Evolutionary conservation across 2,329 filamentous ascomycete species (phyloP).

Genomic region (Colletotrichum sp.): DNA sequence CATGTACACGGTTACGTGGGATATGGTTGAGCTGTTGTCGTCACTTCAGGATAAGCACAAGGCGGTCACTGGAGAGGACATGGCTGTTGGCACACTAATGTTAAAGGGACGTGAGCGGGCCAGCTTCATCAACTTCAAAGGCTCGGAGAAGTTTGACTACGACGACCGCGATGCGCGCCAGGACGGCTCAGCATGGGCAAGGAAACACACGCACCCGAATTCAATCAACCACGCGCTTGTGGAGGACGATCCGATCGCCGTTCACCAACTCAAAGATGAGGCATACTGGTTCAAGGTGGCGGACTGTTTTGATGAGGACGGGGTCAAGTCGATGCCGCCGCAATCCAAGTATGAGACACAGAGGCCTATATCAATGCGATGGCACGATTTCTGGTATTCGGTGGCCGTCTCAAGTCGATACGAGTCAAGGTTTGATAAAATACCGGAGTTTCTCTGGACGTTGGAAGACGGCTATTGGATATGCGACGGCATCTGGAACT

Average conservation of each 20-base stretch:
- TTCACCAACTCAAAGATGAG: conserved; percentile 32
- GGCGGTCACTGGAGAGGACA: conserved; percentile 33
- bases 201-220: conserved; percentile 25
- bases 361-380: conserved; percentile 17
- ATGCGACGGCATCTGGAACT: conserved; percentile 29
- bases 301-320: conserved; percentile 29
- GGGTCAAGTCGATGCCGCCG: conserved; percentile 24
- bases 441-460: conserved; percentile 25
- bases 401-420: conserved; percentile 22
- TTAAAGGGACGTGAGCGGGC: conserved; percentile 26
- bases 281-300: conserved; percentile 30
- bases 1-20: conserved; percentile 38
- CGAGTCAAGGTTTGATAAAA: conserved; percentile 24
- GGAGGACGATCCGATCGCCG: conserved; percentile 24
- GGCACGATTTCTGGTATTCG: conserved; percentile 27
- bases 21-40: conserved; percentile 31
- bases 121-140: conserved; percentile 31
- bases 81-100: conserved; percentile 31
- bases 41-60: conserved; percentile 27
- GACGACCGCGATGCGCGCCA: conserved; percentile 28
- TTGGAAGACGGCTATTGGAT: conserved; percentile 24
- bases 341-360: conserved; percentile 1
- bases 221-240: conserved; percentile 27
- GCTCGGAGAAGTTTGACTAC: conserved; percentile 34
- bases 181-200: conserved; percentile 32